A percentile compares a stretch with the other conserved stretches of the same genome.
Conservation (phyloP, 2,329 filamentous ascomycete species). For the Aspergillus ochraceus region DNA sequence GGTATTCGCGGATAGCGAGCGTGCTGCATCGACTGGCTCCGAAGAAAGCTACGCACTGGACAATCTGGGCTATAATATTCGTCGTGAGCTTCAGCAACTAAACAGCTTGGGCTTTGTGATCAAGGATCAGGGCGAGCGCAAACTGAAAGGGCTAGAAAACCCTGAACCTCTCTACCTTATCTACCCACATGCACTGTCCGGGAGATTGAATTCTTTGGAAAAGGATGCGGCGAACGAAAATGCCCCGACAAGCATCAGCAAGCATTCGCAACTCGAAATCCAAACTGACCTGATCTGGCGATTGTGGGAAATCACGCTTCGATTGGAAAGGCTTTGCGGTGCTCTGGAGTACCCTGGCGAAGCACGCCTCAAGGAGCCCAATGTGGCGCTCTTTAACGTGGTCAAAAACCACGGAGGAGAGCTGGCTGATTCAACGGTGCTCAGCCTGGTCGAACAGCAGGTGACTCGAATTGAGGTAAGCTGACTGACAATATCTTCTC, state of each 20-base stretch:
- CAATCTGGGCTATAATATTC: constrained; percentile 70
- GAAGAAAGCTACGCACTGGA: constrained; percentile 79
- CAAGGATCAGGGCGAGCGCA: constrained; percentile 92
- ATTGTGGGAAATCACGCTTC: constrained; percentile 83
- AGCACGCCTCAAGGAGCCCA: constrained; percentile 70
- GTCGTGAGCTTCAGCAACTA: constrained; percentile 81
- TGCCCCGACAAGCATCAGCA: constrained; percentile 57
- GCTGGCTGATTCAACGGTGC: constrained; percentile 81
- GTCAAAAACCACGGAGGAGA: constrained; percentile 74
- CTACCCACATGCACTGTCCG: constrained; percentile 84
- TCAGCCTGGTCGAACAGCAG: constrained; percentile 92
- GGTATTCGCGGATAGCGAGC: constrained; percentile 82
- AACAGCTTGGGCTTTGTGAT: constrained; percentile 94
- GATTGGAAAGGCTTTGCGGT: constrained; percentile 91
- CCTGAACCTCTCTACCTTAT: constrained; percentile 94
- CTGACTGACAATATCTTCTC: constrained; percentile 12
- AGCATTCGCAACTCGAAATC: constrained; percentile 69
- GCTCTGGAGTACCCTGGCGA: constrained; percentile 71
- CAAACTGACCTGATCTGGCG: constrained; percentile 85
- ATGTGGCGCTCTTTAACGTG: constrained; percentile 77
- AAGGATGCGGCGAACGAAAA: constrained; percentile 48
- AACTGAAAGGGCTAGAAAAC: constrained; percentile 95
- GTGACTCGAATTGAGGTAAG: constrained; percentile 92
- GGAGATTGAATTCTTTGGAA: constrained; percentile 57
- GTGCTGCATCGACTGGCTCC: constrained; percentile 65